Evolutionary conservation across 2,329 filamentous ascomycete genomes (phyloP).

Genomic region (Nemania bipapillata): DNA sequence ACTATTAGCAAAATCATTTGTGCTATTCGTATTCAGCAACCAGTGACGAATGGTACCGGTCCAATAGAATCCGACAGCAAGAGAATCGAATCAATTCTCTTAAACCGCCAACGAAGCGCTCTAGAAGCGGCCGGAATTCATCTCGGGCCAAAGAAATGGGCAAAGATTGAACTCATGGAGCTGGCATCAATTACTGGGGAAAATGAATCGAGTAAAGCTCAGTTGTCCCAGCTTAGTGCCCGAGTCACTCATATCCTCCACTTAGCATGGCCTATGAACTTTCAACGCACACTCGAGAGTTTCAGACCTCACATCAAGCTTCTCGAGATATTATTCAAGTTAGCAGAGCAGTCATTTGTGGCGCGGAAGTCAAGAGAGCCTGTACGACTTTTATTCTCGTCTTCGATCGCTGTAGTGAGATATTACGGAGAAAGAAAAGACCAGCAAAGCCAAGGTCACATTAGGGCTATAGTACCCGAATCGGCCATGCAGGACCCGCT

Average conservation of each 20-base stretch:
- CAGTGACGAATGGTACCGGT: background rate
- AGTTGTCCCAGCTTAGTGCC: background rate
- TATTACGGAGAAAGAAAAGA: slow-evolving; percentile 18
- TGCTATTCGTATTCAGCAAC: slow-evolving; percentile 17
- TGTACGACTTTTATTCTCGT: slow-evolving; percentile 48
- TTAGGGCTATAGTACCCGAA: slow-evolving; percentile 51
- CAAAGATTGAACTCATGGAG: slow-evolving; percentile 22
- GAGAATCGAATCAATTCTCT: slow-evolving; percentile 4
- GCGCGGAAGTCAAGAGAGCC: background rate
- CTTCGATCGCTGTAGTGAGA: slow-evolving; percentile 48
- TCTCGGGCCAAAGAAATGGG: slow-evolving; percentile 21
- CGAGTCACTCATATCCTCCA: slow-evolving; percentile 41
- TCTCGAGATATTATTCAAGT: slow-evolving; percentile 14
- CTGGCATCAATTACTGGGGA: background rate
- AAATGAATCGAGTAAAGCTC: background rate
- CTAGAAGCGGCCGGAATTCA: slow-evolving; percentile 27
- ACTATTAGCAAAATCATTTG: slow-evolving; percentile 39
- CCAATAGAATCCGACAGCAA: background rate
- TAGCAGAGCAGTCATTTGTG: slow-evolving; percentile 7
- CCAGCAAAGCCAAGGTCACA: background rate
- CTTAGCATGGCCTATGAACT: slow-evolving; percentile 37
- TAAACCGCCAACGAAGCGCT: slow-evolving; percentile 20
- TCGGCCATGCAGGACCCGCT: slow-evolving; percentile 49
- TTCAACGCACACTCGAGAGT: slow-evolving; percentile 26
- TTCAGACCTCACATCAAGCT: slow-evolving; percentile 29